Evolutionary conservation across 2,329 filamentous ascomycete genomes (phyloP), one percentile per base, ranked within the genome.

Genomic region (Paecilomyces dactylethromorphus): DNA sequence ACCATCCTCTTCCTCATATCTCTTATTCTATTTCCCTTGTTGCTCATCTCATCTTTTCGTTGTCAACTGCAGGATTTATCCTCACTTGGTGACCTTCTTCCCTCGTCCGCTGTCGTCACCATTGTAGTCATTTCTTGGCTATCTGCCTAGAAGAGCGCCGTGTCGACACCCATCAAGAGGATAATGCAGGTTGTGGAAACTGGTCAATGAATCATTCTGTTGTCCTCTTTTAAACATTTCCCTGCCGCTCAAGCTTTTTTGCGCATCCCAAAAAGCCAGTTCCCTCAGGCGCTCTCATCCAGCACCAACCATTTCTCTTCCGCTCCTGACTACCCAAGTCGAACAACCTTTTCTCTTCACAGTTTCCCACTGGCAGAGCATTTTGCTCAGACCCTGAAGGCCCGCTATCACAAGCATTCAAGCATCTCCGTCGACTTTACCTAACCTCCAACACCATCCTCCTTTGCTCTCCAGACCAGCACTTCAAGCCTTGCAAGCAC

Each of bases 361-460:
- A 58, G 59, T 63, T 65, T 68, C 65, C 59, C 60, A 57, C 54
- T 61, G 51, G 62, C 59, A 59, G 63, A 60, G 65, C 56, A 32
- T 57, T 59, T 59, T 60, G 60, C 64, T 64, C 56, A 58, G 58
- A 60, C 22, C 39, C 39, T 59, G 64, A 65, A 65, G 62, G 61
- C 64, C 63, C 60, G 62, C 65, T 62, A 60, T 59, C 63, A 64
- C 62, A 63, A 72, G 64, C 66, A 64, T 68, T 60, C 65, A 61
- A 63, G 65, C 65, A 60, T 66, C 63, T 65, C 63, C 66, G 60
- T 64, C 69, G 69, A 62, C 70, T 66, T 61, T 69, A 64, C 65
- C 69, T 62, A 59, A 68, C 65, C 66, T 64, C 69, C 73, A 76
- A 66, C 68, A 67, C 67, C 68, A 69, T 64, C 66, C 59, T 59